Evolutionary conservation across 2,329 filamentous ascomycete species (phyloP), one percentile per base, ranked within the genome.

Genomic region (Trichoderma sp.): DNA sequence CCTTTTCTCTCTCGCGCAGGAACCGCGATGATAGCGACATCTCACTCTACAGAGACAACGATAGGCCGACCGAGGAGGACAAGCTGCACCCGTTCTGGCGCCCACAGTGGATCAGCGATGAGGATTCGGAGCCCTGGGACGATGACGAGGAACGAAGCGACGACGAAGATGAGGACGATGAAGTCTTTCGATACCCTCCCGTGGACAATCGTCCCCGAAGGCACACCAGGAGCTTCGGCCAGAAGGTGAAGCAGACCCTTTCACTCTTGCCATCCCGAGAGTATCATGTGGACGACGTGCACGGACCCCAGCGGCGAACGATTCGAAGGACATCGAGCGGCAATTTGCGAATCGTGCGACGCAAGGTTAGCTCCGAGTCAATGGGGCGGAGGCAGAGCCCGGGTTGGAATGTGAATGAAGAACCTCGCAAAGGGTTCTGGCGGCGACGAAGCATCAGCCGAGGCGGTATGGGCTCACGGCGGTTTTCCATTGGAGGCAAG

Each of bases 41-140:
- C 30, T 69, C 71, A 12, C 69, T 76, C 14, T 81, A 81, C 67
- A 78, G 78, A 3, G 74, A 78, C 3, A 79, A 82, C 7, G 79
- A 82, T 30, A 74, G 75, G 24, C 84, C 82, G 1, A 74, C 78
- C 2, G 85, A 89, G 52, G 80, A 81, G 45, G 79, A 79, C 54
- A 85, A 81, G 68, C 74, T 88, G 15, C 86, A 89, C 72, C 85
- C 86, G 1, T 83, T 83, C 70, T 89, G 86, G 86, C 80, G 83
- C 7, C 86, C 86, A n/a, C 75, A 82, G 15, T 81, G 81, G 69
- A 78, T 75, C 1, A 65, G 57, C 17, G 63, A 76, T 17, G 74
- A 75, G 2, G 72, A 76, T 17, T 74, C 70, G 26, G 73, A 74
- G 15, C 74, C 74, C 44, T 70, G 71, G 51, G 70, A 74, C 61